Percentiles rank a stretch among this genome's conserved stretches.
Conservation (phyloP, 441 rosid genomes). For the Bruguiera hainesii region DNA sequence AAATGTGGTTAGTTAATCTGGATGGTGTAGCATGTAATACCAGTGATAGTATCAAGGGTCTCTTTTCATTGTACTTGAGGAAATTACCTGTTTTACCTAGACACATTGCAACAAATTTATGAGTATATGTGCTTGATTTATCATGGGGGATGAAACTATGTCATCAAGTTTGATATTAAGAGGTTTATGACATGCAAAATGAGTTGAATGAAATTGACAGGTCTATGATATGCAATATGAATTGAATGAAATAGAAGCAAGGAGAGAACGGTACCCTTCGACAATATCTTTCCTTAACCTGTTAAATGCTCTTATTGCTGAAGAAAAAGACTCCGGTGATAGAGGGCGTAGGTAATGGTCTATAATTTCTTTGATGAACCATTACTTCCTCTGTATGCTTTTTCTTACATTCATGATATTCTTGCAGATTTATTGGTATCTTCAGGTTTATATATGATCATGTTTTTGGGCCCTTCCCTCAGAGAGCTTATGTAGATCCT, state of each 20-base stretch:
- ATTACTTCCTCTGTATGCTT: conserved; percentile 20
- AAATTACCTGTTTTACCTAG: too few species aligned
- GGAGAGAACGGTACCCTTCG: conserved; percentile 91
- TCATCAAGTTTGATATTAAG: too few species aligned
- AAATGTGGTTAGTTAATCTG: too few species aligned
- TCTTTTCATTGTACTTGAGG: too few species aligned
- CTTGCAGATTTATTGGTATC: conserved; percentile 90
- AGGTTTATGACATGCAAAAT: too few species aligned
- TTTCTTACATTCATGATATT: conserved; percentile 23
- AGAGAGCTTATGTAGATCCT: conserved; percentile 94
- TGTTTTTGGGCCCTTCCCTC: conserved; percentile 95
- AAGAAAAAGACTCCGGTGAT: conserved; percentile 83
- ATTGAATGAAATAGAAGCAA: conserved; percentile 96
- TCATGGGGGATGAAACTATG: too few species aligned
- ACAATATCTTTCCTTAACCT: conserved; percentile 91
- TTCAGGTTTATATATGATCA: conserved; percentile 88
- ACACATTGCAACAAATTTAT: too few species aligned
- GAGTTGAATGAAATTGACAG: conserved; percentile 32
- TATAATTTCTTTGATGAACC: conserved; percentile 9
- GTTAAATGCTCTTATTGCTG: conserved; percentile 80
- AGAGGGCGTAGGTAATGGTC: conserved; percentile 83
- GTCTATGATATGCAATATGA: conserved; percentile 98
- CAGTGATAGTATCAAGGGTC: too few species aligned
- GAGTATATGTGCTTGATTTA: too few species aligned
- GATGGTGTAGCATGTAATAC: too few species aligned